Percentiles rank a stretch among this genome's conserved stretches.
Evolutionary conservation across 2,329 filamentous ascomycete species (phyloP).

Genomic region (Fusarium camptoceras): DNA sequence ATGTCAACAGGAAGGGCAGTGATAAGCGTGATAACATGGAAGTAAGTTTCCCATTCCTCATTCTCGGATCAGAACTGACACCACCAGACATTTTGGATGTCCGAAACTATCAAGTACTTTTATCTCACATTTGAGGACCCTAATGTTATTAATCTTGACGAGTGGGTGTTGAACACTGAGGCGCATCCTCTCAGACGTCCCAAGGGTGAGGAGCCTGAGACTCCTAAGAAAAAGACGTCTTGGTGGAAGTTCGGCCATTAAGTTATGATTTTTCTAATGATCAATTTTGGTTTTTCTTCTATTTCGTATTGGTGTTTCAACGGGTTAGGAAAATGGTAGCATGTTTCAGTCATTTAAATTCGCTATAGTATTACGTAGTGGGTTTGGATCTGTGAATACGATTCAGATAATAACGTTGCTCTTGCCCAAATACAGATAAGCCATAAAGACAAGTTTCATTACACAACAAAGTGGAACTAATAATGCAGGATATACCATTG

Average conservation of each 20-base stretch:
- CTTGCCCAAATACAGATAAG: neutral
- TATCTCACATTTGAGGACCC: conserved; percentile 78
- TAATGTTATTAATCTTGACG: conserved; percentile 72
- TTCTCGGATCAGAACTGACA: conserved; percentile 22
- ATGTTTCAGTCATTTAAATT: conserved; percentile 10
- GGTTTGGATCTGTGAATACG: neutral
- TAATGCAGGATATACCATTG: neutral
- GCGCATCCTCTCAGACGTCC: conserved; percentile 62
- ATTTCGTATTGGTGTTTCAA: conserved; percentile 12
- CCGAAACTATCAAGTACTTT: conserved; percentile 83
- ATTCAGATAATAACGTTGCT: neutral
- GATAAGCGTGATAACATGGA: conserved; percentile 72
- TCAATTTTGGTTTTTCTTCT: neutral
- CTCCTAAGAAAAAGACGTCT: conserved; percentile 22
- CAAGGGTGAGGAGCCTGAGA: conserved; percentile 29
- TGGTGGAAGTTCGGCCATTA: conserved; percentile 32
- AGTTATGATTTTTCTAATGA: neutral
- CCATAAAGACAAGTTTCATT: neutral
- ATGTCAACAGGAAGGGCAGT: conserved; percentile 50
- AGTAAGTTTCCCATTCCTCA: conserved; percentile 46
- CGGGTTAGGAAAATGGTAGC: neutral
- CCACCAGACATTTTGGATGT: conserved; percentile 73
- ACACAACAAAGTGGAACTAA: neutral
- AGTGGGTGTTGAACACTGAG: conserved; percentile 74
- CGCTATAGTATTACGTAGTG: conserved; percentile 1